Evolutionary conservation across 1,139 yeast species (phyloP), one percentile per base, ranked within the genome.

Genomic region (Candida gigantensis): DNA sequence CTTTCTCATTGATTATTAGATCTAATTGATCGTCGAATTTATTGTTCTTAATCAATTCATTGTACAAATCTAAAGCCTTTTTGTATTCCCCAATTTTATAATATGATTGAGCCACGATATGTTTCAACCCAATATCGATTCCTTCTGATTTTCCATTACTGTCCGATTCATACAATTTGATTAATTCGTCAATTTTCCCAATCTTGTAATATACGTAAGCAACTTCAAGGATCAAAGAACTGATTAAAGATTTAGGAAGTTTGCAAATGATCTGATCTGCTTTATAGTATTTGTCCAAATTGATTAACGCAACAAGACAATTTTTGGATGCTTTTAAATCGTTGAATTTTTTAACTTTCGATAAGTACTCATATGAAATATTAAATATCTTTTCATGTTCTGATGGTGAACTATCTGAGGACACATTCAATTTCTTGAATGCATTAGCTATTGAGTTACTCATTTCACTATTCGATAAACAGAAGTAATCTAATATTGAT

Each of bases 21-120:
- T 90, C 97, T 32, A 72, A 51, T 24, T 51, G 44, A 45, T 51
- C 62, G 44, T 70, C 76, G 36, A 60, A 53, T 31, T 59, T 57
- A 37, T 60, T 57, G 10, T 54, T 50, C 42, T 73, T 76, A 18
- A 77, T 57, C 39, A 87, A 62, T 4, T 64, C 61, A 34, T 72
- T 61, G 54, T 87, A 88, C 3, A 85, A 49, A 5, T 60, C 55
- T 43, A 75, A 66, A 0, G 96, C 81, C 31, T 72, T 69, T 1
- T 52, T 55, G 47, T 77, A 72, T 14, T 74, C 57, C 6, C 96
- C 97, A 24, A 60, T 57, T 52, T 81, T 81, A 65, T 85, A 88
- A 53, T 74, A 75, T 44, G 81, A 79, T 61, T 90, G 98, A 0
- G 97, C 96, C 44, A 81, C 60, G n/a, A 88, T 72, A 56, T 89